Evolutionary conservation across 2,329 filamentous ascomycete species (phyloP).

Genomic region (Ophiostoma piceae): DNA sequence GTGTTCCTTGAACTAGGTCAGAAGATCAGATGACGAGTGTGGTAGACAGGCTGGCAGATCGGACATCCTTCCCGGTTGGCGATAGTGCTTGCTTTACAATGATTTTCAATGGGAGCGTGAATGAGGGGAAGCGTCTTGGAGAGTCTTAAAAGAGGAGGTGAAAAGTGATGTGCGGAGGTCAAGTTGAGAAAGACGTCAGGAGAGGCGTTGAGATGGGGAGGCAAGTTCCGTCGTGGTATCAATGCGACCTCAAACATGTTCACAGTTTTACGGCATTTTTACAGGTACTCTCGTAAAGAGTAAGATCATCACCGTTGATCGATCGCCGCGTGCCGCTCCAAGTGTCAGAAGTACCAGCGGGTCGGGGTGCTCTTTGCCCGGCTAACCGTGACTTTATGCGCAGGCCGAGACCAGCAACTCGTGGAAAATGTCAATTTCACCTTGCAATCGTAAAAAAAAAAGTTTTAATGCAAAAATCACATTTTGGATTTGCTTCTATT

Average conservation of each 20-base stretch:
- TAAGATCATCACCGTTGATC: slow-evolving; percentile 6
- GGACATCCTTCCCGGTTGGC: neutral
- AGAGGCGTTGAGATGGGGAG: neutral
- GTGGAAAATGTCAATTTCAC: neutral
- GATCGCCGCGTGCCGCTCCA: neutral
- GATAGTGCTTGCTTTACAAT: neutral
- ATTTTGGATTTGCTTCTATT: neutral
- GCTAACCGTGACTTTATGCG: neutral
- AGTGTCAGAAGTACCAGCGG: neutral
- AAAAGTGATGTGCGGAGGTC: neutral
- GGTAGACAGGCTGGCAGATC: neutral
- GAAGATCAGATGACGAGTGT: slow-evolving; percentile 1
- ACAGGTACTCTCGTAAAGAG: neutral
- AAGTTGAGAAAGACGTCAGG: neutral
- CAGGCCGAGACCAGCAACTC: neutral
- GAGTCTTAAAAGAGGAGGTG: neutral
- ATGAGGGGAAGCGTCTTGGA: neutral
- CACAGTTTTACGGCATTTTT: neutral
- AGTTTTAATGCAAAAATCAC: neutral
- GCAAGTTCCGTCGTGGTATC: neutral
- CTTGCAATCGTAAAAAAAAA: no score
- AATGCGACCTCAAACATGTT: neutral
- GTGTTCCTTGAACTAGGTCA: neutral
- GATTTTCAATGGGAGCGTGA: neutral
- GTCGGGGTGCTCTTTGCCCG: neutral